Conservation (phyloP, 1,284 basidiomycete species). For the Sanghuangporus weigelae region DNA sequence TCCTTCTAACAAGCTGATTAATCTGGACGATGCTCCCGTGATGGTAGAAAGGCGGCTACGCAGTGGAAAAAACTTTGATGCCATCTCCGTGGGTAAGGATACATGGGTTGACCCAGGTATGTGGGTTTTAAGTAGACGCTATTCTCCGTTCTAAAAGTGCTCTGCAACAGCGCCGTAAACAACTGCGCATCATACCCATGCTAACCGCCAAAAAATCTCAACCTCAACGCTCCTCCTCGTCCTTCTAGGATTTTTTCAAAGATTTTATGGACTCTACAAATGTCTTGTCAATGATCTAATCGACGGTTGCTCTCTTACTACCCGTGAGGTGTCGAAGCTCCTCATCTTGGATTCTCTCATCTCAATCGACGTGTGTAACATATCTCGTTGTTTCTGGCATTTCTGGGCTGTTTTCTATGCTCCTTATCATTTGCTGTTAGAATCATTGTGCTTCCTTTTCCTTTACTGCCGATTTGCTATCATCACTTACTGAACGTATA, state of each 20-base stretch:
- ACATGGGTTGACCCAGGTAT: conserved; percentile 39
- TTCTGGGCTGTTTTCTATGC: background rate
- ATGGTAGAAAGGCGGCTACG: conserved; percentile 62
- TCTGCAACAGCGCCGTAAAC: conserved; percentile 7
- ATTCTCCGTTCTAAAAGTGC: conserved; percentile 7
- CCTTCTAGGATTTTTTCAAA: conserved; percentile 7
- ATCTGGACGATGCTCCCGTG: conserved; percentile 59
- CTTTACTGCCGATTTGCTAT: conserved; percentile 14
- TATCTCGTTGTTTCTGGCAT: background rate
- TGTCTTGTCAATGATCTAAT: conserved; percentile 6
- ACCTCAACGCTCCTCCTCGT: background rate
- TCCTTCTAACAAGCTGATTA: conserved; percentile 75
- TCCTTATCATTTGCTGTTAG: conserved; percentile 3
- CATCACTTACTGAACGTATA: conserved; percentile 7
- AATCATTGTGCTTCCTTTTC: conserved; percentile 1
- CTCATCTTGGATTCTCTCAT: background rate
- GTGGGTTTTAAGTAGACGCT: conserved; percentile 24
- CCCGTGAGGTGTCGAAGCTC: background rate
- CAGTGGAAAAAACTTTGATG: conserved; percentile 78
- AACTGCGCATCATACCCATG: background rate
- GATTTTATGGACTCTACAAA: background rate
- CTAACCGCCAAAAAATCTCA: conserved; percentile 5
- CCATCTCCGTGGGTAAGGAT: conserved; percentile 52
- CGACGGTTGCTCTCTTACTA: conserved; percentile 3
- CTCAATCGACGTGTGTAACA: conserved; percentile 9